These are phyloP conservation scores for Diospyros kaki DNA, from an alignment of 148 eudicot species.

Conservation along the genomic window DNA sequence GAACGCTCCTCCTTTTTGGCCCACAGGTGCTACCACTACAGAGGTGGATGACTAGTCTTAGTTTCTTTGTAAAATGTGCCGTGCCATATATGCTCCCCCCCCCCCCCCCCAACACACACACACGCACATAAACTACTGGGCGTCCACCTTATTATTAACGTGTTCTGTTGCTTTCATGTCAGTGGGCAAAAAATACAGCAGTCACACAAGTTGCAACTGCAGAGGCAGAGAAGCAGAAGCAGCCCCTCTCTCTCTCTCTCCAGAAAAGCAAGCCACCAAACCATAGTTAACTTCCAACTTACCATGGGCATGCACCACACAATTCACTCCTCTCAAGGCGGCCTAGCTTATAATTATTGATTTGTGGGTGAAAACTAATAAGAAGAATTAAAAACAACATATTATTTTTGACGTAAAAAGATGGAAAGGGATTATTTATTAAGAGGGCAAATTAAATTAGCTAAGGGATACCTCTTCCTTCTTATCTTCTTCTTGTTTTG, in stretches of 20 bases:
- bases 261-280: neutral
- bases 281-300: conserved; percentile 1
- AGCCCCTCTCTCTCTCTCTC: neutral
- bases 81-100: too few relatives aligned
- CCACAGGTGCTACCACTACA: too few relatives aligned
- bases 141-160: neutral
- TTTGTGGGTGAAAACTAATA: neutral
- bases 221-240: neutral
- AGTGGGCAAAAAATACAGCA: neutral
- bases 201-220: conserved; percentile 3
- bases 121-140: conserved; percentile 6
- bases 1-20: too few relatives aligned
- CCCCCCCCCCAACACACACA: too few relatives aligned
- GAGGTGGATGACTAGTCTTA: neutral
- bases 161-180: conserved; percentile 13
- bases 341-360: neutral
- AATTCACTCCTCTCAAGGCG: too few relatives aligned
- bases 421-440: neutral
- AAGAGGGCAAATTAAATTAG: neutral
- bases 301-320: conserved; percentile 1
- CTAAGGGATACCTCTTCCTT: conserved; percentile 33
- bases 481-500: conserved; percentile 27
- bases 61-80: conserved; percentile 10
- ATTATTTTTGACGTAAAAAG: neutral
- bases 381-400: neutral